Conservation (phyloP, 2,329 filamentous ascomycete genomes). For the Cercospora sojina region DNA sequence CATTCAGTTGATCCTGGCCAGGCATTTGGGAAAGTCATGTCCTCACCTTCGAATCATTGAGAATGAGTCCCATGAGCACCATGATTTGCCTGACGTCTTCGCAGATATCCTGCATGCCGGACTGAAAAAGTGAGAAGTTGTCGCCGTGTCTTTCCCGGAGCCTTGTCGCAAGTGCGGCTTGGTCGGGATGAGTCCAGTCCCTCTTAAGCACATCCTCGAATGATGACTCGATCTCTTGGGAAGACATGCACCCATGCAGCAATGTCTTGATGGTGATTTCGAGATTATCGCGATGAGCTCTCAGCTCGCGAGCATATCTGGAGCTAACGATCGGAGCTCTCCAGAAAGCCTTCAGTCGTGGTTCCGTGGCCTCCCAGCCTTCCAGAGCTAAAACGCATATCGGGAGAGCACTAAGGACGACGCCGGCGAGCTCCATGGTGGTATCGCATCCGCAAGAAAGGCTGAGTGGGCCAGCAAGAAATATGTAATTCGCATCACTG, state of each 20-base stretch:
- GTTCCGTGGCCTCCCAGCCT: neutral
- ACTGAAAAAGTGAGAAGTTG: neutral
- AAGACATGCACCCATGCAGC: neutral
- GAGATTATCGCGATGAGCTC: neutral
- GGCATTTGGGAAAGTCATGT: too few species aligned
- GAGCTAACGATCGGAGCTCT: neutral
- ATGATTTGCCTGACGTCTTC: neutral
- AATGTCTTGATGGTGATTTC: neutral
- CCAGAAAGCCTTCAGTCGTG: neutral
- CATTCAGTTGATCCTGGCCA: too few species aligned
- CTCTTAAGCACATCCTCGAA: neutral
- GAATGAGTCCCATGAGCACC: neutral
- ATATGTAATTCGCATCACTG: too few species aligned
- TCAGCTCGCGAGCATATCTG: neutral
- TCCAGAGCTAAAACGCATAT: neutral
- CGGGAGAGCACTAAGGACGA: neutral
- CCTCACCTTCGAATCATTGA: neutral
- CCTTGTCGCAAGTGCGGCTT: neutral
- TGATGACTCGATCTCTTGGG: neutral
- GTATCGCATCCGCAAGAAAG: too few species aligned
- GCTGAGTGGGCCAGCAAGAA: too few species aligned
- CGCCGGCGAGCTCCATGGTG: neutral
- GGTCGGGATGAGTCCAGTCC: neutral
- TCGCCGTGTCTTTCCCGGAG: neutral
- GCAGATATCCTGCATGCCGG: neutral